Evolutionary conservation across 306 rosid species (phyloP).

Genomic region (Dalbergia cochinchinensis): DNA sequence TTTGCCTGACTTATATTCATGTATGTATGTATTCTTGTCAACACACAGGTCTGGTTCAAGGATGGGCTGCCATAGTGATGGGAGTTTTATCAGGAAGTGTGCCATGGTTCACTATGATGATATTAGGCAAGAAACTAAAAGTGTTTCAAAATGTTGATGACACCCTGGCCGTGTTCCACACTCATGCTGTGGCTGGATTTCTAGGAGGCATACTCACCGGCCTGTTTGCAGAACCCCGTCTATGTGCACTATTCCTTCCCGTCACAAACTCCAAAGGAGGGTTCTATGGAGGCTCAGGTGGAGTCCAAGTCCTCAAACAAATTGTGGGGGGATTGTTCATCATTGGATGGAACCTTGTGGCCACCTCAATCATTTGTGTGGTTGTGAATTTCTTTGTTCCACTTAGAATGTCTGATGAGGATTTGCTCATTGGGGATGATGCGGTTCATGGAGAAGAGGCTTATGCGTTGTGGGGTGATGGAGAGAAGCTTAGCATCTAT

Average conservation of each 20-base stretch:
- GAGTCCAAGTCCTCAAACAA: slow-evolving; percentile 51
- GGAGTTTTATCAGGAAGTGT: slow-evolving; percentile 57
- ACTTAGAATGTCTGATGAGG: slow-evolving; percentile 57
- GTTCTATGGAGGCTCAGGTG: slow-evolving; percentile 51
- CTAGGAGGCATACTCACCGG: slow-evolving; percentile 55
- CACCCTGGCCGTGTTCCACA: slow-evolving; percentile 58
- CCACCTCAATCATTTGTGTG: slow-evolving; percentile 48
- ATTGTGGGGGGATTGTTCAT: slow-evolving; percentile 50
- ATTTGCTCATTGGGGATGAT: slow-evolving; percentile 56
- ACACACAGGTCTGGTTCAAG: slow-evolving; percentile 54
- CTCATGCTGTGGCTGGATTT: slow-evolving; percentile 57
- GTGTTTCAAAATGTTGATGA: slow-evolving; percentile 49
- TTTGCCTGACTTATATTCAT: too few species aligned
- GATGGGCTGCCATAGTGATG: slow-evolving; percentile 63
- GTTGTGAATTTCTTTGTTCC: slow-evolving; percentile 40
- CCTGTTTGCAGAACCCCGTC: slow-evolving; percentile 52
- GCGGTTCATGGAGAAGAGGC: slow-evolving; percentile 67
- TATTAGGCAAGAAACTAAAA: slow-evolving; percentile 48
- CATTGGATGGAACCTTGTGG: slow-evolving; percentile 50
- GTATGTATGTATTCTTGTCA: too few species aligned
- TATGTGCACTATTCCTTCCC: slow-evolving; percentile 40
- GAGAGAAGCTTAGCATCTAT: slow-evolving; percentile 47
- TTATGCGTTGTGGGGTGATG: slow-evolving; percentile 65
- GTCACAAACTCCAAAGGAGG: slow-evolving; percentile 43
- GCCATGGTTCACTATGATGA: slow-evolving; percentile 64